Conservation (phyloP, 495 filamentous ascomycete species). For the Penicillium pulvis region DNA sequence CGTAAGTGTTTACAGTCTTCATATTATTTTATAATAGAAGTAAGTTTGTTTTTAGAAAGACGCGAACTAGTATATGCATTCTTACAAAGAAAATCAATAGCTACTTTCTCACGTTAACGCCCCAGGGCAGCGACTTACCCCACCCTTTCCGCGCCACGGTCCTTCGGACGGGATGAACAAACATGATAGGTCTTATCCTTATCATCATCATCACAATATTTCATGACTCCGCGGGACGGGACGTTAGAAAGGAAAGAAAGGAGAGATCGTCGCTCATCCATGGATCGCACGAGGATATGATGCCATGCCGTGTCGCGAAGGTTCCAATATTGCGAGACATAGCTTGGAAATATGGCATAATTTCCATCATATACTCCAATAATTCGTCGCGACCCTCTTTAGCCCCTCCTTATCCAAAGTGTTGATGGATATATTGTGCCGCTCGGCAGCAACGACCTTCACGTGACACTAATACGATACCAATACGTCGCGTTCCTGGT, state of each 20-base stretch:
- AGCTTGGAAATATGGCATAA: slow-evolving; percentile 2
- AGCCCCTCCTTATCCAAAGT: not conserved
- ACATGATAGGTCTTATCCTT: slow-evolving; percentile 7
- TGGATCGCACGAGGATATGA: not conserved
- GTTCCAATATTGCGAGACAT: not conserved
- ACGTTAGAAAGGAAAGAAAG: not conserved
- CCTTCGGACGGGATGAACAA: slow-evolving; percentile 1
- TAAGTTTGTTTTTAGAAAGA: not conserved
- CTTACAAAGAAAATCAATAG: not conserved
- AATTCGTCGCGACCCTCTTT: slow-evolving; percentile 5
- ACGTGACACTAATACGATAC: slow-evolving; percentile 1
- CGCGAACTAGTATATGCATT: not conserved
- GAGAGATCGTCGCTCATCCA: not conserved
- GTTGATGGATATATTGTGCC: not conserved
- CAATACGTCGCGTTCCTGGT: not conserved
- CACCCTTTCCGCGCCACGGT: slow-evolving; percentile 5
- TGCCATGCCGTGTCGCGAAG: not conserved
- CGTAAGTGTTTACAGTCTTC: not conserved
- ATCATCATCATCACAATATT: slow-evolving; percentile 2
- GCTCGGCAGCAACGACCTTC: not conserved
- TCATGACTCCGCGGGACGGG: not conserved
- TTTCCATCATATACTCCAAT: not conserved
- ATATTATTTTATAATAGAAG: too few species aligned
- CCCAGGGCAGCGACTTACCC: not conserved
- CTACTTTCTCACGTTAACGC: not conserved